Conservation (phyloP, 2,329 filamentous ascomycete genomes). For the Boeremia lycopersici region DNA sequence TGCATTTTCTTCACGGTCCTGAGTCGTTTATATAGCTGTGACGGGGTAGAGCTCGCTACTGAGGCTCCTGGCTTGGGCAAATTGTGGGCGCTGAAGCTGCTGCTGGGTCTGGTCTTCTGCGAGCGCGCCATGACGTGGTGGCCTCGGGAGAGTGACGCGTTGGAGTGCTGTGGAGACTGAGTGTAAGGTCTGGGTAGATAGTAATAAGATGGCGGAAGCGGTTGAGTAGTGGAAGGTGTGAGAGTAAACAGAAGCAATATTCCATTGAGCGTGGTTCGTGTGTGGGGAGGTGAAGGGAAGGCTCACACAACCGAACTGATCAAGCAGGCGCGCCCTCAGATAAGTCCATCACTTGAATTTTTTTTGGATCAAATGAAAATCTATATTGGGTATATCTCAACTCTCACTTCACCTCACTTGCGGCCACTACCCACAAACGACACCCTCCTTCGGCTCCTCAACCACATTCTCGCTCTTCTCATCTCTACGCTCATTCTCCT, state of each 20-base stretch:
- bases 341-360: too few species aligned
- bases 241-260: neutral
- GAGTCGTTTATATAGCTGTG: neutral
- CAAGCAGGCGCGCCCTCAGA: neutral
- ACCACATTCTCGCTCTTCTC: conserved; percentile 28
- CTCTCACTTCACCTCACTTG: neutral
- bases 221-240: neutral
- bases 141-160: neutral
- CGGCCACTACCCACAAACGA: conserved; percentile 50
- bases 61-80: neutral
- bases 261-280: neutral
- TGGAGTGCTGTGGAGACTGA: too few species aligned
- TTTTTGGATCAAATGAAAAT: neutral
- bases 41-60: neutral
- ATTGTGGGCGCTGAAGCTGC: neutral
- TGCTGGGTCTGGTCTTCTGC: neutral
- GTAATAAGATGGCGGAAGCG: neutral
- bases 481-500: conserved; percentile 5
- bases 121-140: neutral
- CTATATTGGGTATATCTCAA: conserved; percentile 3
- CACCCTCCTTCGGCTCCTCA: conserved; percentile 52
- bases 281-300: neutral
- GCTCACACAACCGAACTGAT: neutral
- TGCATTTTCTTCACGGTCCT: neutral
- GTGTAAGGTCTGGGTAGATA: too few species aligned